A percentile compares a stretch with the other conserved stretches of the same genome.
phyloP scores from a whole-genome alignment of 2,329 filamentous ascomycete species.

The Phyllosticta citrichinensis region DNA sequence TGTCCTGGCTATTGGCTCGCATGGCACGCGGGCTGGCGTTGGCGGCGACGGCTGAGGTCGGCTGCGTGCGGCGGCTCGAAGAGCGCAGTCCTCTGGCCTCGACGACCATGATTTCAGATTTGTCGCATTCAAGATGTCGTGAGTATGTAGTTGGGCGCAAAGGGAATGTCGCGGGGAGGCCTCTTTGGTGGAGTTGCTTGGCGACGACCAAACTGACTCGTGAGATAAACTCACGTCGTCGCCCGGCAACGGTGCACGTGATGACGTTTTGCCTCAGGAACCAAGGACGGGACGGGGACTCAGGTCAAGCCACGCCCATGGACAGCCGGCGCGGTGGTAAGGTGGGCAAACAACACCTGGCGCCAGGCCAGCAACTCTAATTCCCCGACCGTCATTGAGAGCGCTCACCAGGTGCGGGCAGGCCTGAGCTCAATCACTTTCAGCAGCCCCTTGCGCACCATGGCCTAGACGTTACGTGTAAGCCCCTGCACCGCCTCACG shows the following conservation, averaged over 20 bases:
- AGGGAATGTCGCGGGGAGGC: background rate
- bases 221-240: background rate
- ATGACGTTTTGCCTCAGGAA: background rate
- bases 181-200: background rate
- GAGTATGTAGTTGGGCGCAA: constrained; percentile 18
- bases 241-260: background rate
- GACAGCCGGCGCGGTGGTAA: background rate
- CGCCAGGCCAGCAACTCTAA: background rate
- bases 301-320: background rate
- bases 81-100: constrained; percentile 22
- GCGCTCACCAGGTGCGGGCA: background rate
- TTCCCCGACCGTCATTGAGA: background rate
- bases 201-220: background rate
- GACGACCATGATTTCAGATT: background rate
- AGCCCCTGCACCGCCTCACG: constrained; percentile 10
- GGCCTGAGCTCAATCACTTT: background rate
- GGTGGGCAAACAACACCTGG: background rate
- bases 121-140: background rate
- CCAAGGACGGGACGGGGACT: background rate
- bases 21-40: constrained; percentile 14
- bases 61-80: constrained; percentile 23
- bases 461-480: constrained; percentile 3
- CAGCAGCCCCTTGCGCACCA: constrained; percentile 8
- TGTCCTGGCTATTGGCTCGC: constrained; percentile 31
- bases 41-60: constrained; percentile 16